Evolutionary conservation across 2,329 filamentous ascomycete species (phyloP).

Genomic region (Fusarium albosuccineum): DNA sequence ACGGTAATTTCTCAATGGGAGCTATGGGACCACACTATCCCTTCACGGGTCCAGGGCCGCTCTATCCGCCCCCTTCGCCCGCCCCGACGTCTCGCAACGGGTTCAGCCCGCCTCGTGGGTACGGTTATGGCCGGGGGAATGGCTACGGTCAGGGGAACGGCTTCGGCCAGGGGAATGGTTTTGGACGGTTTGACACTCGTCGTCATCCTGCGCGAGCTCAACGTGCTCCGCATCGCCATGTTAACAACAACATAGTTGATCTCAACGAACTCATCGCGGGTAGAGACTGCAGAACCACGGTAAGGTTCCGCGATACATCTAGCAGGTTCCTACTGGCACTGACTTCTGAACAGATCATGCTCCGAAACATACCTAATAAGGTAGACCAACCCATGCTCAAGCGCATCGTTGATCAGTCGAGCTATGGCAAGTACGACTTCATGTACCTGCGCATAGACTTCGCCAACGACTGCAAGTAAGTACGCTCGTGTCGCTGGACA

Average conservation of each 20-base stretch:
- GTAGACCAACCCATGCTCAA: constrained; percentile 84
- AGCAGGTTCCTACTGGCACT: not conserved
- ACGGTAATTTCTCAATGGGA: constrained; percentile 40
- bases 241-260: constrained; percentile 72
- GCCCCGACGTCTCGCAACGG: constrained; percentile 53
- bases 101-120: constrained; percentile 54
- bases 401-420: constrained; percentile 81
- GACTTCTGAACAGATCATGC: constrained; percentile 77
- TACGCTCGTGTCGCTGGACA: constrained; percentile 30
- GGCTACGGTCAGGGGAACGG: not conserved
- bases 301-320: constrained; percentile 54
- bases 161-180: not conserved
- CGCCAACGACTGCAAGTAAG: constrained; percentile 85
- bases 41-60: constrained; percentile 47
- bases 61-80: constrained; percentile 52
- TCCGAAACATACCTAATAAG: constrained; percentile 94
- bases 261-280: constrained; percentile 58
- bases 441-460: constrained; percentile 95
- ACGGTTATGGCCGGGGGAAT: not conserved
- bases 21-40: constrained; percentile 46
- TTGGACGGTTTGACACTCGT: constrained; percentile 40
- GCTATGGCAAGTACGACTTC: constrained; percentile 90
- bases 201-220: constrained; percentile 5
- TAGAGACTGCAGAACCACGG: constrained; percentile 80
- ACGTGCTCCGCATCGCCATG: not conserved